A percentile compares a stretch with the other conserved stretches of the same genome.
phyloP scores from a whole-genome alignment of 768 basidiomycete genomes.

The Nidularia sp. region DNA sequence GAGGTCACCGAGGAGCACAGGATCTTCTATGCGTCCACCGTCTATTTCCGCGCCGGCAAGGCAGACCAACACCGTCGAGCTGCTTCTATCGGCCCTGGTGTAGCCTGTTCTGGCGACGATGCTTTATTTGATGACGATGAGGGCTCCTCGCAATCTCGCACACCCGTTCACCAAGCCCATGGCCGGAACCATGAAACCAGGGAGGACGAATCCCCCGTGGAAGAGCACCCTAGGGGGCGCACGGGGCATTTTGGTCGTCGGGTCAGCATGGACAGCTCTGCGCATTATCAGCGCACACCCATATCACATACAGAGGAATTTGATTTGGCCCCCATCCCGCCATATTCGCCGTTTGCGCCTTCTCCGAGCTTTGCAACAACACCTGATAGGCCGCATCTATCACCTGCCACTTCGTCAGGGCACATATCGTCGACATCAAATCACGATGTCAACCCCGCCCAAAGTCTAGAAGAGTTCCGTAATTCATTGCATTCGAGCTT shows the following conservation, averaged over 20 bases:
- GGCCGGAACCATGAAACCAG: not conserved
- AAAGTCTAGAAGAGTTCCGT: constrained; percentile 34
- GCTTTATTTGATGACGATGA: constrained; percentile 24
- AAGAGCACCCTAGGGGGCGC: constrained; percentile 1
- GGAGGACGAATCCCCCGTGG: not conserved
- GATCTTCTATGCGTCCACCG: constrained; percentile 65
- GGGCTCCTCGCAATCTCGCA: constrained; percentile 3
- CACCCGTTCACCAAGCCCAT: not conserved
- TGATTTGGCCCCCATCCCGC: constrained; percentile 25
- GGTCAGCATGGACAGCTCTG: constrained; percentile 28
- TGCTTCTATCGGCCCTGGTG: constrained; percentile 45
- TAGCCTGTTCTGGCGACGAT: constrained; percentile 27
- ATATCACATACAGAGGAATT: constrained; percentile 25
- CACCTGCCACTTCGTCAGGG: constrained; percentile 10
- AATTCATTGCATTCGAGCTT: constrained; percentile 26
- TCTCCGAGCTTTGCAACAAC: constrained; percentile 5
- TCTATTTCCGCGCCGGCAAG: constrained; percentile 67
- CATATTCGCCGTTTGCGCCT: constrained; percentile 26
- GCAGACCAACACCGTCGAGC: constrained; percentile 22
- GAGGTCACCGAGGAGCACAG: constrained; percentile 78
- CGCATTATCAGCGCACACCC: constrained; percentile 24
- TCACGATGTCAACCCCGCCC: constrained; percentile 16
- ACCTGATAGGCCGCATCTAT: constrained; percentile 4
- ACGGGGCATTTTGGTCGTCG: constrained; percentile 13
- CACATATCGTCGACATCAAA: constrained; percentile 4